Evolutionary conservation across 176 grass and related monocot species (phyloP).

Genomic region (Pontederia paniculata): DNA sequence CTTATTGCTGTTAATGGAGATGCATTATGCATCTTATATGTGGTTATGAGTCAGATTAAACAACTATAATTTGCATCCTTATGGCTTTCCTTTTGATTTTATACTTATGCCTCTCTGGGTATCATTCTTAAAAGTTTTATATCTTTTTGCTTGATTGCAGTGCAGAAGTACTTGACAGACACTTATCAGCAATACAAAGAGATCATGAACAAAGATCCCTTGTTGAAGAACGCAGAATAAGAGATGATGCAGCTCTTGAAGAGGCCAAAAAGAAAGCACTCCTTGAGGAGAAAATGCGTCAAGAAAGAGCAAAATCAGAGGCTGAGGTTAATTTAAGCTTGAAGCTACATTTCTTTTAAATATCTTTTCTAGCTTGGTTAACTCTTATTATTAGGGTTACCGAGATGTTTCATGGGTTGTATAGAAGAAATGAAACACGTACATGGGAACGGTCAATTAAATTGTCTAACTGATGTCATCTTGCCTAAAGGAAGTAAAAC

Average conservation of each 20-base stretch:
- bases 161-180: slow-evolving; percentile 82
- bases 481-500: too few relatives aligned
- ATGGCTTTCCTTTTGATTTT: not conserved
- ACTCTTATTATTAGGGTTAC: too few relatives aligned
- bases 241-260: slow-evolving; percentile 79
- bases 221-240: slow-evolving; percentile 80
- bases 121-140: not conserved
- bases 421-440: too few relatives aligned
- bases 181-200: slow-evolving; percentile 66
- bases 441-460: too few relatives aligned
- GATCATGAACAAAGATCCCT: slow-evolving; percentile 83
- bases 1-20: too few relatives aligned
- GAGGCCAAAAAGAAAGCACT: slow-evolving; percentile 70
- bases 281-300: slow-evolving; percentile 61
- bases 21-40: too few relatives aligned
- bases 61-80: not conserved
- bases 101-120: not conserved
- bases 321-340: slow-evolving; percentile 48
- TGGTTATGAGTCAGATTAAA: too few relatives aligned
- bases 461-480: too few relatives aligned
- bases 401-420: too few relatives aligned
- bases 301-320: slow-evolving; percentile 75
- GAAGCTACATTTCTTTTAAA: too few relatives aligned
- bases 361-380: too few relatives aligned
- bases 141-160: slow-evolving; percentile 46